phyloP scores from a whole-genome alignment of 2,329 filamentous ascomycete genomes.

The Domatiomyces catenatus region DNA sequence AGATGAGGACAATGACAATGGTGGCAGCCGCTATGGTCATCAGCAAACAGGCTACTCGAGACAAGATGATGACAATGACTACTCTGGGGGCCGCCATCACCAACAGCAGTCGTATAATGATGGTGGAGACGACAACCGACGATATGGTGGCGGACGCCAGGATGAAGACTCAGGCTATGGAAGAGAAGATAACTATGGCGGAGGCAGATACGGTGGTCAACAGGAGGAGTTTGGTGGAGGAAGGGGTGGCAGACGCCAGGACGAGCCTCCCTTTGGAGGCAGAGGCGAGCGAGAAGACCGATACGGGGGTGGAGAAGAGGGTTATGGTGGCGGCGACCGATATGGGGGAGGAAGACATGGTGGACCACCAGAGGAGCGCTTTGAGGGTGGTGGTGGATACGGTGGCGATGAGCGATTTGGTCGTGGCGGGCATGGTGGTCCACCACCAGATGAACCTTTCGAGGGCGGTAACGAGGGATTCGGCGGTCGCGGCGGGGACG shows the following conservation, averaged over 20 bases:
- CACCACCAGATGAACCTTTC: not conserved
- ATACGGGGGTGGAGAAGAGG: constrained; percentile 2
- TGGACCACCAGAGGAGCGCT: constrained; percentile 1
- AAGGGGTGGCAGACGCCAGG: not conserved
- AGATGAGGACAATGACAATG: constrained; percentile 2
- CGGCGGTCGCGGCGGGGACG: constrained; percentile 10
- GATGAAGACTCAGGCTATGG: constrained; percentile 7
- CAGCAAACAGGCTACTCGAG: constrained; percentile 3
- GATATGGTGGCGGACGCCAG: constrained; percentile 7
- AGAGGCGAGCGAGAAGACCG: not conserved
- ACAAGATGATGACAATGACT: constrained; percentile 1
- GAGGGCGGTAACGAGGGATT: constrained; percentile 11
- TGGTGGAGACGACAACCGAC: constrained; percentile 2
- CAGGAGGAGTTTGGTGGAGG: constrained; percentile 1
- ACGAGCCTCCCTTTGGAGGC: constrained; percentile 1
- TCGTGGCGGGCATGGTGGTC: not conserved
- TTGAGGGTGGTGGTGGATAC: not conserved
- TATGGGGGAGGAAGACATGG: constrained; percentile 4
- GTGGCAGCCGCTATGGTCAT: not conserved
- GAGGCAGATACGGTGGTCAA: constrained; percentile 1
- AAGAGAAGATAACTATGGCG: constrained; percentile 13
- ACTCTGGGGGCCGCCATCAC: constrained; percentile 3
- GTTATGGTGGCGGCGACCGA: constrained; percentile 2
- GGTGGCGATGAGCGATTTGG: not conserved
- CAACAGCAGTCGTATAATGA: not conserved